These are phyloP conservation scores for Thelonectria rubi DNA, from an alignment of 2,329 filamentous ascomycete genomes.

Conservation along the genomic window DNA sequence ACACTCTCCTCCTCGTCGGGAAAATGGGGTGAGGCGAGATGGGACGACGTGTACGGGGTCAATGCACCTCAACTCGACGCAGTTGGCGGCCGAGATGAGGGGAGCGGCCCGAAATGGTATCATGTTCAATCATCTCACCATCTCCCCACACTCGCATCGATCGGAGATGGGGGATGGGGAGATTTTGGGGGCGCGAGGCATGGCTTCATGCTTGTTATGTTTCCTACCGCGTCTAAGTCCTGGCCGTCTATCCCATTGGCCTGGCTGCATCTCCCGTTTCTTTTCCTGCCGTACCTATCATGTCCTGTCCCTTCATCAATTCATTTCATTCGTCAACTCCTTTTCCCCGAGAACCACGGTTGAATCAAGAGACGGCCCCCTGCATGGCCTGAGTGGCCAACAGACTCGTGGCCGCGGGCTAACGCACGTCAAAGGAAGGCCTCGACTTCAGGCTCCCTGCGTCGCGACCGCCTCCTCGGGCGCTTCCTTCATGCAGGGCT, in stretches of 20 bases:
- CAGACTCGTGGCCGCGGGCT: background rate
- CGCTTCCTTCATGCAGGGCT: slow-evolving; percentile 53
- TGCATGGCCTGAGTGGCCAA: slow-evolving; percentile 8
- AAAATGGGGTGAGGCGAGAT: slow-evolving; percentile 22
- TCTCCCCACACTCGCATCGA: slow-evolving; percentile 37
- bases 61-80: slow-evolving; percentile 28
- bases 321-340: slow-evolving; percentile 1
- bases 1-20: background rate
- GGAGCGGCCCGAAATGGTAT: slow-evolving; percentile 29
- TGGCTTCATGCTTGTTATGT: slow-evolving; percentile 17
- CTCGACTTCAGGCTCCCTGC: slow-evolving; percentile 24
- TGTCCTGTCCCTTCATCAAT: background rate
- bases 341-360: slow-evolving; percentile 3
- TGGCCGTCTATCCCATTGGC: too few species aligned
- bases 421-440: slow-evolving; percentile 6
- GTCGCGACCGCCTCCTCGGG: slow-evolving; percentile 22
- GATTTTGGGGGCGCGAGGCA: slow-evolving; percentile 3
- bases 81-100: slow-evolving; percentile 21
- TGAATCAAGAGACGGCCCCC: slow-evolving; percentile 1
- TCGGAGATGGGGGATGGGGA: slow-evolving; percentile 15
- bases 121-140: slow-evolving; percentile 22
- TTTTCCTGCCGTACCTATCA: too few species aligned
- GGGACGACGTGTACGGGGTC: slow-evolving; percentile 29
- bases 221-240: slow-evolving; percentile 11
- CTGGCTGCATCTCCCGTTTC: too few species aligned